Evolutionary conservation across 176 grass and related monocot genomes (phyloP).

Genomic region (Dactylis glomerata): DNA sequence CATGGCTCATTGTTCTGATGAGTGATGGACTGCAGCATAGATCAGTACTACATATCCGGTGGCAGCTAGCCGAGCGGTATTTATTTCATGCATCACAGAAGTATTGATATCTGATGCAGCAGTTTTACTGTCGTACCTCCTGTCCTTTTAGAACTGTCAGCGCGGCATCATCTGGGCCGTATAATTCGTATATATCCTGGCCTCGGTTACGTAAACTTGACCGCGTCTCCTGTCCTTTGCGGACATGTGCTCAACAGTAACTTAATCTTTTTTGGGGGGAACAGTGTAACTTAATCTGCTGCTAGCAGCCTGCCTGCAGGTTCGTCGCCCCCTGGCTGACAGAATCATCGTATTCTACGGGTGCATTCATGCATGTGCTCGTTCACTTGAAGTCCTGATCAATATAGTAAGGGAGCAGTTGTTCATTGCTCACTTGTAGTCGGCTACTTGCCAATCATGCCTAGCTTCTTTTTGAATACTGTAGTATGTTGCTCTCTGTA

Average conservation of each 20-base stretch:
- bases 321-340: constrained; percentile 10
- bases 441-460: neutral
- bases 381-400: neutral
- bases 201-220: constrained; percentile 15
- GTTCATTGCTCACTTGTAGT: neutral
- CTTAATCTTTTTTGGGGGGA: no score
- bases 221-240: neutral
- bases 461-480: neutral
- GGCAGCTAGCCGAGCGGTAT: neutral
- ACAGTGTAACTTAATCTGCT: constrained; percentile 21
- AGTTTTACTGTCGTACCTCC: neutral
- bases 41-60: neutral
- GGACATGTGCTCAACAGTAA: constrained; percentile 17
- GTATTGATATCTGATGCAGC: constrained; percentile 1
- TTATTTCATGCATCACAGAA: neutral
- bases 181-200: neutral
- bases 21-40: neutral
- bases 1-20: neutral
- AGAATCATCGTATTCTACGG: constrained; percentile 3
- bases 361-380: neutral
- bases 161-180: neutral
- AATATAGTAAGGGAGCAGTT: neutral
- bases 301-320: neutral
- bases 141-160: constrained; percentile 9
- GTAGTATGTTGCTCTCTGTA: neutral